A percentile compares a stretch with the other conserved stretches of the same genome.
phyloP scores from a whole-genome alignment of 805 yeast species.

The Yamadazyma olivae region DNA sequence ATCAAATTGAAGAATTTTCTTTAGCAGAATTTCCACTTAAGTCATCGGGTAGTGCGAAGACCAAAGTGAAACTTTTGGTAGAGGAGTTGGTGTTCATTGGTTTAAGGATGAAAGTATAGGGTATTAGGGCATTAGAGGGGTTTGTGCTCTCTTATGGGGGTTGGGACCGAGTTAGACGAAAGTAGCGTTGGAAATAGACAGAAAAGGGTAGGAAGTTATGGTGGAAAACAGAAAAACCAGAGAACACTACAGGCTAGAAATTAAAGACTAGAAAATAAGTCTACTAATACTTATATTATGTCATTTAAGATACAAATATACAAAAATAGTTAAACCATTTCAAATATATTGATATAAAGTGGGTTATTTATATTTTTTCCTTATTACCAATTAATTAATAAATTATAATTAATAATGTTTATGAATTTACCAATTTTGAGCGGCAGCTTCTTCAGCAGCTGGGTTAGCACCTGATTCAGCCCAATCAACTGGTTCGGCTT shows the following conservation, averaged over 20 bases:
- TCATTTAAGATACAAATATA: conserved; percentile 18
- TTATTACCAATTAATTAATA: conserved; percentile 1
- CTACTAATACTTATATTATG: conserved; percentile 8
- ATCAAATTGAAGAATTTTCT: conserved; percentile 18
- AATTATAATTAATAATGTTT: neutral
- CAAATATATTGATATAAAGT: neutral
- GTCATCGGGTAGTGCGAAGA: neutral
- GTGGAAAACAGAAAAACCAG: no score
- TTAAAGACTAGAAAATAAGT: neutral
- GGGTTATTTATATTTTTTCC: neutral
- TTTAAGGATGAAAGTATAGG: neutral
- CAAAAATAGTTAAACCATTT: conserved; percentile 6
- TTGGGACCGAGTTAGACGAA: no score
- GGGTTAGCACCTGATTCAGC: conserved; percentile 53
- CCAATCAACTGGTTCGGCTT: conserved; percentile 65
- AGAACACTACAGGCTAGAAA: neutral
- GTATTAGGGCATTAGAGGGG: no score
- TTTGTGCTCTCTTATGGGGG: no score
- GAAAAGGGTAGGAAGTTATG: no score
- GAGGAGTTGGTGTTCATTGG: no score
- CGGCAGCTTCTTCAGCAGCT: conserved; percentile 76
- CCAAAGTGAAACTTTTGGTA: neutral
- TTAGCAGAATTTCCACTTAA: no score
- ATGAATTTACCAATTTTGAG: conserved; percentile 42
- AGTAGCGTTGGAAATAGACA: no score